These are phyloP conservation scores for Byssothecium circinans DNA, from an alignment of 2,329 filamentous ascomycete genomes.

Conservation along the genomic window DNA sequence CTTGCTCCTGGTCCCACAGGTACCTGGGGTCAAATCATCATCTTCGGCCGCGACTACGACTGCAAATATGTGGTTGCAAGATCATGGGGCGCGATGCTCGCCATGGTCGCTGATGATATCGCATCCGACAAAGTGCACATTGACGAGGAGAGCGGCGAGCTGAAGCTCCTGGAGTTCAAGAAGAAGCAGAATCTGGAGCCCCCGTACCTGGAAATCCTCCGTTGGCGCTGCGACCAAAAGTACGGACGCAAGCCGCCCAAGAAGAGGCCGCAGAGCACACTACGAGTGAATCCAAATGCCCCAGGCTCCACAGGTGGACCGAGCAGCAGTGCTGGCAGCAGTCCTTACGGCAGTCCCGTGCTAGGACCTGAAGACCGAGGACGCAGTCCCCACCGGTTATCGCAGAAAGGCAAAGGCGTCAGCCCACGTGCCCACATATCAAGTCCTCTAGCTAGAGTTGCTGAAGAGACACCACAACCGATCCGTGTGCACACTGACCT, in stretches of 20 bases:
- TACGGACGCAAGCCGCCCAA: slow-evolving; percentile 66
- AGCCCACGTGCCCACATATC: slow-evolving; percentile 68
- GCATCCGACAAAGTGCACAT: slow-evolving; percentile 90
- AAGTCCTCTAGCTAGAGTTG: slow-evolving; percentile 72
- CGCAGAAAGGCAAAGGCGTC: slow-evolving; percentile 51
- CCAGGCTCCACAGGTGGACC: slow-evolving; percentile 42
- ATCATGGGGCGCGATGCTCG: slow-evolving; percentile 87
- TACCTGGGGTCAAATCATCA: slow-evolving; percentile 93
- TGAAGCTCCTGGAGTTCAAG: slow-evolving; percentile 93
- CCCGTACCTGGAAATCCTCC: slow-evolving; percentile 88
- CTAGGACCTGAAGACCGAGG: slow-evolving; percentile 63
- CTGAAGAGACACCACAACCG: slow-evolving; percentile 62
- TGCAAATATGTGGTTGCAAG: slow-evolving; percentile 95
- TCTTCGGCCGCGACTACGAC: slow-evolving; percentile 97
- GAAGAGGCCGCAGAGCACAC: slow-evolving; percentile 49
- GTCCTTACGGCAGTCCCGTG: slow-evolving; percentile 66
- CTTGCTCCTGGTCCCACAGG: slow-evolving; percentile 86
- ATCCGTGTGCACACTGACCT: slow-evolving; percentile 43
- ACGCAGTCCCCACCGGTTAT: slow-evolving; percentile 69
- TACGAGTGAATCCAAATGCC: slow-evolving; percentile 58
- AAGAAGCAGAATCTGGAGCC: slow-evolving; percentile 80
- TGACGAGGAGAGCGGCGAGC: slow-evolving; percentile 86
- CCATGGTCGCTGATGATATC: slow-evolving; percentile 85
- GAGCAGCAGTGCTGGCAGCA: slow-evolving; percentile 52
- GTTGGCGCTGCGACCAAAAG: slow-evolving; percentile 96